Base-by-base conservation (phyloP, 441 rosid genomes). In the Jatropha podagrica region DNA sequence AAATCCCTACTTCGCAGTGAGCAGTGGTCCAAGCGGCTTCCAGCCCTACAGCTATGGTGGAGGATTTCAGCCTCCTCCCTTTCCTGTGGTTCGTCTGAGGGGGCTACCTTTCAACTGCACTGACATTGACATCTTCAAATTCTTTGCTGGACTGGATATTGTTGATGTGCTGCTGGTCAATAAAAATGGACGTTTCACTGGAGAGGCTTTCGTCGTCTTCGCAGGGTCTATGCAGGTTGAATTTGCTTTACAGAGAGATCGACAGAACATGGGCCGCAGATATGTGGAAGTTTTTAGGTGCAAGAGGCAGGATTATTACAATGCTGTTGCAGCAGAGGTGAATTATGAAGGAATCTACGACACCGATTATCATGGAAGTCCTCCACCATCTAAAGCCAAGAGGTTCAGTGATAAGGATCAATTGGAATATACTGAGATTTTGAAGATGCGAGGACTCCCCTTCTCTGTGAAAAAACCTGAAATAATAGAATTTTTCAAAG, bases 1-100 rank as follows among this genome's bases (percentile, higher is more conserved):
- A 71, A 88, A 88, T 91, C 97, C 98, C 85, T 94, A 92, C 98
- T 91, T 94, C 92, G 95, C 96, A 92, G 97, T 94, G 93, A 89
- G 90, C 94, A 85, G 86, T 74, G 84, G 89, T 64, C 49, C 89
- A 0, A 63, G 85, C 60, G 83, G 85, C 83, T 91, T 87, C 77
- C 93, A 86, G 46, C 90, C 90, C 68, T 91, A 79, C 27, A 77
- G 83, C 75, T 93, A 79, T 63, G 89, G 83, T 41, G 89, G 85
- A 63, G 90, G 86, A 74, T 84, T 75, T 80, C 91, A 83, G 70
- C 86, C 85, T 0, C 86, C 90, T 73, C 70, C 86, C 51, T 92
- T 94, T 83, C 98, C 97, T 0, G 95, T 91, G 71, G 98, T 91
- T 81, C 97, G 97, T 62, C 91, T 92, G 69, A 85, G 98, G 78